Base-by-base conservation (phyloP, 495 filamentous ascomycete species). In the Aspergillus sclerotiicarbonarius region DNA sequence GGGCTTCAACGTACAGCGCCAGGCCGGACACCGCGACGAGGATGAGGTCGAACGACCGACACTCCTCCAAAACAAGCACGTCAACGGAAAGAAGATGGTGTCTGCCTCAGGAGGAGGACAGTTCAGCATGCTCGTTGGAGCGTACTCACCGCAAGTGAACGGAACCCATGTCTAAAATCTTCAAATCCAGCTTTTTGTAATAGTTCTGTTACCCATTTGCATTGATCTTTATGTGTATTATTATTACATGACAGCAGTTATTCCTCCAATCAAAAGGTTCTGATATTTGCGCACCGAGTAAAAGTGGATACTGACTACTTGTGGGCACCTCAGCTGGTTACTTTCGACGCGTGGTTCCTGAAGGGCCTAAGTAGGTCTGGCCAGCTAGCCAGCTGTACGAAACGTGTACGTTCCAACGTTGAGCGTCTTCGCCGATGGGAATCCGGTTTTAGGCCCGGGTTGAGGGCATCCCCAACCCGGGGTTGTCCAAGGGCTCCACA, bases 1-100 rank as follows among this genome's bases (percentile, higher is more conserved):
- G 88, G 89, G 89, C 2, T 90, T 89, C 72, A 83, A 77, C 20
- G 74, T 69, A 44, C 83, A 80, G 57, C 87, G 84, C 65, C 87
- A 89, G 71, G 86, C 85, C n/a, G 88, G 87, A 6, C 81, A 78
- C 51, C 84, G 83, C 9, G 80, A 76, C 5, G 73, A 84, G 16
- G 84, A 87, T 59, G 84, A 86, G 56, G 72, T 90, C 25, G 68
- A 79, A 51, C 53, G 67, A 12, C 84, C 88, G 0, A 88, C 79
- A 1, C 63, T 78, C 19, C 84, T 92, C 51, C 80, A 87, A 52
- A 86, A 85, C 67, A 80, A 78, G 0, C 85, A 87, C 15, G 76
- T 87, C 9, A 69, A 76, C 20, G 85, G 73, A 20, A 74, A 81
- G 59, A 80, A 82, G 67, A 73, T 91, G 37, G 67, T 78, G 15